A percentile compares a stretch with the other conserved stretches of the same genome.
phyloP scores from a whole-genome alignment of 2,329 filamentous ascomycete genomes.

The Alternaria gaisen region DNA sequence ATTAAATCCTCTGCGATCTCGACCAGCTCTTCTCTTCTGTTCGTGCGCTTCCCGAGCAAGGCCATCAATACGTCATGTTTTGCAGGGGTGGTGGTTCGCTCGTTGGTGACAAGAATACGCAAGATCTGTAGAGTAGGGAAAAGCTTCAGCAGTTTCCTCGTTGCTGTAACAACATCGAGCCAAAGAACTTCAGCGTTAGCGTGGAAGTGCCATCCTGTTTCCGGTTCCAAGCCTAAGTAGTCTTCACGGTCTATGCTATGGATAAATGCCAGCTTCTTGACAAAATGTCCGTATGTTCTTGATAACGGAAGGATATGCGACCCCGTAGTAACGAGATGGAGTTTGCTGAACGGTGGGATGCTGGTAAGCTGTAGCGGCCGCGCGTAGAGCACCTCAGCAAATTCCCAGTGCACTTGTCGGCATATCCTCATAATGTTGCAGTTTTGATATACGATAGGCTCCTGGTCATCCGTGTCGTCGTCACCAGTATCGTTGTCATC shows the following conservation, averaged over 20 bases:
- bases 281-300: background rate
- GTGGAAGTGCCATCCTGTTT: no score
- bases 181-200: background rate
- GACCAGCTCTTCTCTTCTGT: background rate
- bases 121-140: background rate
- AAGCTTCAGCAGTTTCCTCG: background rate
- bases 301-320: conserved; percentile 1
- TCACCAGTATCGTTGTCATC: no score
- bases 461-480: no score
- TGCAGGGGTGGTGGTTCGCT: background rate
- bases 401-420: conserved; percentile 2
- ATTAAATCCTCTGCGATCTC: background rate
- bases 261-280: background rate
- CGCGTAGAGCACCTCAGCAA: background rate
- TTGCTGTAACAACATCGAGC: background rate
- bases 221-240: background rate
- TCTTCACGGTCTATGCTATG: background rate
- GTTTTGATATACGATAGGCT: background rate
- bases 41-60: background rate
- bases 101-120: background rate
- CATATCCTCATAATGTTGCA: background rate
- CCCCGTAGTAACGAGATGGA: background rate
- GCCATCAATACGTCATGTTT: background rate
- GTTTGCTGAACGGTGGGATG: no score
- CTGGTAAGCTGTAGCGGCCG: background rate